phyloP scores from a whole-genome alignment of 371 early-diverging fungal genomes.

The Mortierella sp. region DNA sequence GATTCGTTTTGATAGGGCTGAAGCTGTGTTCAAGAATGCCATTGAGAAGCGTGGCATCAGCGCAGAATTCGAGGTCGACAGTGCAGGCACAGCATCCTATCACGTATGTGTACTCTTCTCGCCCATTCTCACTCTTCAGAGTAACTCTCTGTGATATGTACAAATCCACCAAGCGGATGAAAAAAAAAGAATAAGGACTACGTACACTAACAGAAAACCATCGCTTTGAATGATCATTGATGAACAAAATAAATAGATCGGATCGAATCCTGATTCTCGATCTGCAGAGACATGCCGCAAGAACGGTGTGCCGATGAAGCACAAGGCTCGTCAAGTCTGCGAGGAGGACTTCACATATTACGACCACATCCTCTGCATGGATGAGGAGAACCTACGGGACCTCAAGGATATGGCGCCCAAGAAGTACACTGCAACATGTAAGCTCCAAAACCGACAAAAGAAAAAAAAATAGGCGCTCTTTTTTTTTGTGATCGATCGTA shows the following conservation, averaged over 20 bases:
- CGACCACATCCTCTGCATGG: constrained; percentile 93
- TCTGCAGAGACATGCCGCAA: constrained; percentile 76
- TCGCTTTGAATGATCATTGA: background rate
- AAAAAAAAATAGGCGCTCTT: background rate
- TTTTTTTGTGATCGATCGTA: too few species aligned
- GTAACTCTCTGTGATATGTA: too few species aligned
- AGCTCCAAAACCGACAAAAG: background rate
- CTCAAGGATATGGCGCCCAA: constrained; percentile 66
- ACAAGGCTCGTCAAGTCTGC: constrained; percentile 77
- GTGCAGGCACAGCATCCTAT: constrained; percentile 89
- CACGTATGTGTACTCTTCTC: constrained; percentile 68
- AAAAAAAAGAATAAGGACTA: background rate
- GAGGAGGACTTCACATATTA: constrained; percentile 76
- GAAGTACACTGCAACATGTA: constrained; percentile 65
- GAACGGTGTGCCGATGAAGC: constrained; percentile 87
- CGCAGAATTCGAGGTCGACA: constrained; percentile 83
- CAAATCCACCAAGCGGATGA: background rate
- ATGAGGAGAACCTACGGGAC: constrained; percentile 81
- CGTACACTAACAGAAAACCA: background rate
- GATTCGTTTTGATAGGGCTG: constrained; percentile 76
- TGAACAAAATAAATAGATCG: constrained; percentile 60
- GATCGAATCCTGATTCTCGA: constrained; percentile 81
- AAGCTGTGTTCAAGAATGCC: constrained; percentile 88
- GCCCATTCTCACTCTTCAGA: background rate
- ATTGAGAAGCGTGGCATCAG: constrained; percentile 72